Evolutionary conservation across 345 rosid species (phyloP).

Genomic region (Murraya koenigii): DNA sequence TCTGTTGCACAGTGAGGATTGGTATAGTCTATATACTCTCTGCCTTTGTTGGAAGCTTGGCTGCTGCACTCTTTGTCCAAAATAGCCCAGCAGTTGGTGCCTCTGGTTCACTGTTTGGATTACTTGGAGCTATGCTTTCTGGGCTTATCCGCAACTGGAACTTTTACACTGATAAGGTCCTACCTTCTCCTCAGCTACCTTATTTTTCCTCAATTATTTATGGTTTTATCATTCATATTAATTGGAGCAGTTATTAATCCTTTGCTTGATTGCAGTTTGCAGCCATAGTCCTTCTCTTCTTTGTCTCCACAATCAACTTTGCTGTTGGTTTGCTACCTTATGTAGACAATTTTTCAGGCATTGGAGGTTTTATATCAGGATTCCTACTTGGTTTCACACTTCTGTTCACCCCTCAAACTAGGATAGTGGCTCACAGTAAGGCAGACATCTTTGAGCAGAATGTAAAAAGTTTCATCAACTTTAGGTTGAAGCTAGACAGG

Average conservation of each 20-base stretch:
- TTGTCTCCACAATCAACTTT: conserved; percentile 48
- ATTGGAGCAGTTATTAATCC: conserved; percentile 10
- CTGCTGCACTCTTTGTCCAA: conserved; percentile 56
- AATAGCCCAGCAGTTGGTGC: conserved; percentile 65
- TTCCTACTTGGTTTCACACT: conserved; percentile 69
- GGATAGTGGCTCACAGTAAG: conserved; percentile 43
- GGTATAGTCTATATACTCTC: conserved; percentile 70
- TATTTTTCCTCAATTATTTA: not conserved
- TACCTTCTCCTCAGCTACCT: conserved; percentile 1
- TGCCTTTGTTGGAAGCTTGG: conserved; percentile 60
- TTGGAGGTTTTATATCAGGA: conserved; percentile 80
- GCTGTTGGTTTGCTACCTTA: conserved; percentile 73
- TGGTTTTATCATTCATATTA: conserved; percentile 9
- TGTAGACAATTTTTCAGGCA: conserved; percentile 63
- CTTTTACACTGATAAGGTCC: conserved; percentile 62
- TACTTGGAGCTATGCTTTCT: conserved; percentile 79
- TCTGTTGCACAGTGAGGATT: conserved; percentile 53
- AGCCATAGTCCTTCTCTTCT: conserved; percentile 48
- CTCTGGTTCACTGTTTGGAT: conserved; percentile 67
- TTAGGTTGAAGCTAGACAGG: conserved; percentile 64
- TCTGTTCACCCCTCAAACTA: conserved; percentile 54
- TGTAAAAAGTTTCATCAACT: conserved; percentile 39
- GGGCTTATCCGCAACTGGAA: conserved; percentile 67
- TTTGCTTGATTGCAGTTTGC: conserved; percentile 51
- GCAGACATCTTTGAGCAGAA: conserved; percentile 44